phyloP scores from a whole-genome alignment of 805 yeast species.

The Metschnikowia dekortorum region DNA sequence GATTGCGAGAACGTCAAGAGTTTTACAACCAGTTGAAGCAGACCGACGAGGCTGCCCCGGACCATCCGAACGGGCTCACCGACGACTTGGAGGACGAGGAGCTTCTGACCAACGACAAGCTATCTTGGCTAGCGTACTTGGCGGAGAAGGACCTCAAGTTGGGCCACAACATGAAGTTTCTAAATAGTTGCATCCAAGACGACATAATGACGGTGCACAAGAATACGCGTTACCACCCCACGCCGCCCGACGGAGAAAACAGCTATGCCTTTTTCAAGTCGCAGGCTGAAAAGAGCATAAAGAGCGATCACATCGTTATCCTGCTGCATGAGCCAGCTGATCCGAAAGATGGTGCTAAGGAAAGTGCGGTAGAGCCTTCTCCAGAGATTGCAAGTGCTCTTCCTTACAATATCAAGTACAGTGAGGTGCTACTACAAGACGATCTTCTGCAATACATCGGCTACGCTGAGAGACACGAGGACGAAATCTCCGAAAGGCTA shows the following conservation, averaged over 20 bases:
- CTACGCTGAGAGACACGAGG: slow-evolving; percentile 11
- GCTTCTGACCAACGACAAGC: slow-evolving; percentile 21
- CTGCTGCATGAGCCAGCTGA: slow-evolving; percentile 22
- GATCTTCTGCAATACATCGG: slow-evolving; percentile 23
- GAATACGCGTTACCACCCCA: slow-evolving; percentile 29
- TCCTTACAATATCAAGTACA: slow-evolving; percentile 33
- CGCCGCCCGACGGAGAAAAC: slow-evolving; percentile 13
- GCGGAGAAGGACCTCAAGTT: slow-evolving; percentile 29
- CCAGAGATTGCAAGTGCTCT: slow-evolving; percentile 20
- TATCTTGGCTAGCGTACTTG: slow-evolving; percentile 37
- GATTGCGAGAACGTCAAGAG: slow-evolving; percentile 36
- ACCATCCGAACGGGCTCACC: slow-evolving; percentile 10
- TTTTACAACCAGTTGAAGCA: slow-evolving; percentile 35
- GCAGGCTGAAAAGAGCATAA: slow-evolving; percentile 24
- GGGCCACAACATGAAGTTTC: slow-evolving; percentile 37
- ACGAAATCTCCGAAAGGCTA: slow-evolving; percentile 10
- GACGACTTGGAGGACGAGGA: slow-evolving; percentile 25
- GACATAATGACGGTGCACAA: slow-evolving; percentile 26
- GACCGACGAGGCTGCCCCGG: slow-evolving; percentile 16
- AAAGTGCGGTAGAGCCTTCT: slow-evolving; percentile 18
- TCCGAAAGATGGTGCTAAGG: slow-evolving; percentile 6
- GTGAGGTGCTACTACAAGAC: slow-evolving; percentile 22
- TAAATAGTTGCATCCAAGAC: slow-evolving; percentile 25
- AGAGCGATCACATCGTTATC: slow-evolving; percentile 28
- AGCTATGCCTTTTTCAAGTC: slow-evolving; percentile 17